Evolutionary conservation across 2,329 filamentous ascomycete species (phyloP), one percentile per base, ranked within the genome.

Genomic region (Leptographium wingfieldii): DNA sequence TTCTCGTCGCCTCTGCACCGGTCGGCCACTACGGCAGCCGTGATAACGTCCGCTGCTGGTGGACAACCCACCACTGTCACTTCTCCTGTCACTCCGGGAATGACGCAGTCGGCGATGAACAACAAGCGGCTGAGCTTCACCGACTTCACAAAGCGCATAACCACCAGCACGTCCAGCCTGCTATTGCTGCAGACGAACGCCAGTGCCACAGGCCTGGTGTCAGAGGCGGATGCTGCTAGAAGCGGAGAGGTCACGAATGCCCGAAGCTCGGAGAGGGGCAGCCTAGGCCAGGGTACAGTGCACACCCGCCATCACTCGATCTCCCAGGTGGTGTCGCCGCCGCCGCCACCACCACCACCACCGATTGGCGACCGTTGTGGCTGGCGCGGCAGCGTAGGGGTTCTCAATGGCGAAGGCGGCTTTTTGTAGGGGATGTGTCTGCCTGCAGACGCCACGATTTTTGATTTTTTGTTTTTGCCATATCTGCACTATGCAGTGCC

Each of bases 71-170:
- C n/a, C 27, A 9, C 22, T 40, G 52, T 40, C 16, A 46, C 55
- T 1, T 14, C 29, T 35, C 7, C 52, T 14, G 7, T 6, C 19
- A 38, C 19, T n/a, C n/a, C 16, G 31, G 33, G 19, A 12, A 27
- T 40, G 55, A 14, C 80, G 64, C 73, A 75, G 55, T 84, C 81
- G 33, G 73, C 73, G 49, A 79, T 77, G 12, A 82, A 78, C 67
- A 72, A 73, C 55, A 84, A 84, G 72, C 76, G 80, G 62, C 75
- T 83, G 59, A 83, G 80, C 71, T 83, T 85, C 64, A 80, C 76
- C 65, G 82, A 86, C 59, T 82, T 84, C 63, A 79, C 80, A 55
- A 82, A 80, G 68, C 74, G 80, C 63, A 69, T 85, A 59, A 84
- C 80, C 65, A 83, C 79, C 68, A 83, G 80, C 57, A 83, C 80